These are phyloP conservation scores for Tulasnella sp. DNA, from an alignment of 768 basidiomycete species.

Conservation along the genomic window DNA sequence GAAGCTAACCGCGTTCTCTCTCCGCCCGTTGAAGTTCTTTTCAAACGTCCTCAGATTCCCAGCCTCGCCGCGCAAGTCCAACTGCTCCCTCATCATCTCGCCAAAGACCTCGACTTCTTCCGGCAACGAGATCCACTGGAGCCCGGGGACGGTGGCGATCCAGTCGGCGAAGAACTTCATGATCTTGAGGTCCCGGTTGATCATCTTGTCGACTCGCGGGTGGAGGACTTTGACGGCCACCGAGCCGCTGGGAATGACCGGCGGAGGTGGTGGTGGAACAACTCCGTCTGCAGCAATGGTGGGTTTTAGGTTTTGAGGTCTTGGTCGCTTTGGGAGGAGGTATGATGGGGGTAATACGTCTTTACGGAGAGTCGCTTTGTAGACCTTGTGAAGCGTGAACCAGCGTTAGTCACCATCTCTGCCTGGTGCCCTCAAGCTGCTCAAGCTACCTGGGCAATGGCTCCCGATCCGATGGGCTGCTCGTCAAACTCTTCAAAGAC, in stretches of 20 bases:
- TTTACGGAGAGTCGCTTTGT: constrained; percentile 72
- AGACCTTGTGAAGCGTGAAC: constrained; percentile 50
- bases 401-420: not conserved
- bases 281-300: constrained; percentile 7
- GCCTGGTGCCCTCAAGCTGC: constrained; percentile 1
- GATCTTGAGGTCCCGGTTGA: constrained; percentile 82
- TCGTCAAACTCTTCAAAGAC: constrained; percentile 87
- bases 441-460: constrained; percentile 74
- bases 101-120: constrained; percentile 95
- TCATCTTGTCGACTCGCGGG: constrained; percentile 69
- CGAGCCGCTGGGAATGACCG: constrained; percentile 66
- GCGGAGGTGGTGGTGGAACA: constrained; percentile 34
- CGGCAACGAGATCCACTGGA: constrained; percentile 92
- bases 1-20: constrained; percentile 77
- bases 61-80: constrained; percentile 84
- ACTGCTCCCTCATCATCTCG: constrained; percentile 89
- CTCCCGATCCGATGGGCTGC: constrained; percentile 88
- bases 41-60: constrained; percentile 80
- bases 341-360: constrained; percentile 81
- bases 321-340: constrained; percentile 52
- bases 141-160: constrained; percentile 74
- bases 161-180: constrained; percentile 84
- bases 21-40: constrained; percentile 59
- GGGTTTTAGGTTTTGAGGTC: not conserved
- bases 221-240: constrained; percentile 97